Evolutionary conservation across 2,329 filamentous ascomycete species (phyloP).

Genomic region (Botrytis fragariae): DNA sequence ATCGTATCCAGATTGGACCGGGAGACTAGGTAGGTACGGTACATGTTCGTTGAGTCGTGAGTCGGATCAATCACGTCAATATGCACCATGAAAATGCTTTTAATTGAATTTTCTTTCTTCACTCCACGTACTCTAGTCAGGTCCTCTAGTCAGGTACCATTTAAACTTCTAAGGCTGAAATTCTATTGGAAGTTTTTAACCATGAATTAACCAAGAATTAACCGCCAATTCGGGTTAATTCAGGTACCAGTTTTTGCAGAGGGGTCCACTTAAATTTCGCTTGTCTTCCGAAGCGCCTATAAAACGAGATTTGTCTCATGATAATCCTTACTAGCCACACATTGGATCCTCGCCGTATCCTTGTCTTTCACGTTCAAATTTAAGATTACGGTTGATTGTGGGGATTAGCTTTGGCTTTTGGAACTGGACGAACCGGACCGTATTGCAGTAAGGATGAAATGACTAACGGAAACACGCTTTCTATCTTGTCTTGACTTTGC

Average conservation of each 20-base stretch:
- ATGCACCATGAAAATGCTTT: background rate
- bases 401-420: background rate
- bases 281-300: constrained; percentile 1
- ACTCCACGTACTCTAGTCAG: background rate
- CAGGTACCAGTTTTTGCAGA: background rate
- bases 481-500: background rate
- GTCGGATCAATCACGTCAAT: background rate
- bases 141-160: background rate
- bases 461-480: background rate
- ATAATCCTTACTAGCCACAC: background rate
- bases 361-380: constrained; percentile 1
- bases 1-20: background rate
- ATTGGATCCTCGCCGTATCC: background rate
- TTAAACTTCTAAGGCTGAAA: background rate
- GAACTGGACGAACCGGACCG: background rate
- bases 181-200: background rate
- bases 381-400: constrained; percentile 15
- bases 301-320: background rate
- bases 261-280: background rate
- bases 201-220: background rate
- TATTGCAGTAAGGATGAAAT: background rate
- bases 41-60: background rate
- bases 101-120: background rate
- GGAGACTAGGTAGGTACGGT: background rate
- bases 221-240: background rate